These are phyloP conservation scores for Gloeostereum incarnatum DNA, from an alignment of 768 basidiomycete species.

Conservation along the genomic window DNA sequence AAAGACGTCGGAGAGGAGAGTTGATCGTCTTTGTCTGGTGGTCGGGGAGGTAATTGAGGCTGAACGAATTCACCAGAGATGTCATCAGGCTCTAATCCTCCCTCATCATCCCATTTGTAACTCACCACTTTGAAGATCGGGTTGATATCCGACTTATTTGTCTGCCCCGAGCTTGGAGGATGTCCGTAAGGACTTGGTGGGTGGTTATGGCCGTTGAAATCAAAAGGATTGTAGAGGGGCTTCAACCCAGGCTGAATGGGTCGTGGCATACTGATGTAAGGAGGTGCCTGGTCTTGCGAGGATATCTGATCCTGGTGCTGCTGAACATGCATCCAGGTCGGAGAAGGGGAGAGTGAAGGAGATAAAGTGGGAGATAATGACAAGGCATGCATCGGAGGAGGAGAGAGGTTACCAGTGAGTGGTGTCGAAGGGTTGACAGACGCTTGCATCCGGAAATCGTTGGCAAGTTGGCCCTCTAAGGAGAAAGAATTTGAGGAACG, in stretches of 20 bases:
- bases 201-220: constrained; percentile 34
- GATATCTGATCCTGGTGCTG: constrained; percentile 25
- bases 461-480: constrained; percentile 62
- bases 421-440: constrained; percentile 53
- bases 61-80: constrained; percentile 21
- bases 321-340: constrained; percentile 44
- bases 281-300: constrained; percentile 26
- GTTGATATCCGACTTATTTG: constrained; percentile 63
- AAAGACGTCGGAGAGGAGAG: constrained; percentile 38
- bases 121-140: constrained; percentile 90
- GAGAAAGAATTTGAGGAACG: constrained; percentile 78
- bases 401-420: constrained; percentile 58
- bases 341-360: constrained; percentile 29
- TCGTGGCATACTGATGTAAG: constrained; percentile 26
- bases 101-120: constrained; percentile 30
- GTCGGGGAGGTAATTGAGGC: constrained; percentile 45
- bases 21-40: constrained; percentile 20
- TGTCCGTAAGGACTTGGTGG: constrained; percentile 48
- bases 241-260: constrained; percentile 26
- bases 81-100: constrained; percentile 24
- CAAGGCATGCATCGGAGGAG: constrained; percentile 67
- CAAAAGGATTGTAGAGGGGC: constrained; percentile 37
- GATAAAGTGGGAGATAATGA: constrained; percentile 61
- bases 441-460: constrained; percentile 66
- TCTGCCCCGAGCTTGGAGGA: constrained; percentile 51